A percentile compares a stretch with the other conserved stretches of the same genome.
These are phyloP conservation scores for Lobosporangium transversale DNA, from an alignment of 192 early-diverging fungal species.

Conservation along the genomic window DNA sequence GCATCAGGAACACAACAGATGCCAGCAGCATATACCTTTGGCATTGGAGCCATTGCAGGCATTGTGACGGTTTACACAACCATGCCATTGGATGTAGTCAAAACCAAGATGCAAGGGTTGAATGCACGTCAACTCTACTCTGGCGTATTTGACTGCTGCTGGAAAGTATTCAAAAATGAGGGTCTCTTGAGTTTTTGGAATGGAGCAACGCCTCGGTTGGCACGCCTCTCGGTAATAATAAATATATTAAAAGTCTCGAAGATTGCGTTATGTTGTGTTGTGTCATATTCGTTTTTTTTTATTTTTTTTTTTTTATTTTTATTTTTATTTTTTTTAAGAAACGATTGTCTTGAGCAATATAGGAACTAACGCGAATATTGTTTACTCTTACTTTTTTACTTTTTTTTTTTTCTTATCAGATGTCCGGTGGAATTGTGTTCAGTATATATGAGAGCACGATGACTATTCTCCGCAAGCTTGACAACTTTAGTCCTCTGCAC, in stretches of 20 bases:
- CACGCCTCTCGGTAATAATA: constrained; percentile 49
- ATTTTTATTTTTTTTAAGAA: neutral
- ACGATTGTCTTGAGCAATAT: neutral
- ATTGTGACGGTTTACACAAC: constrained; percentile 95
- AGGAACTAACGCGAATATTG: no score
- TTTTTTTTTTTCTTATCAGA: constrained; percentile 51
- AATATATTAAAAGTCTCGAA: neutral
- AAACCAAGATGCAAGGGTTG: constrained; percentile 95
- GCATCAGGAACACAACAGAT: constrained; percentile 46
- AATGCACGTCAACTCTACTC: constrained; percentile 74
- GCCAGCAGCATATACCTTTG: constrained; percentile 70
- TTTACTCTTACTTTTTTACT: no score
- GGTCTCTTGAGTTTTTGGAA: constrained; percentile 92
- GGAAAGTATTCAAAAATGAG: constrained; percentile 76
- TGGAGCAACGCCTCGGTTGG: constrained; percentile 91
- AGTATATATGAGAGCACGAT: constrained; percentile 81
- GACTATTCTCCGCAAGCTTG: constrained; percentile 16
- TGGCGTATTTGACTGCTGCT: constrained; percentile 78
- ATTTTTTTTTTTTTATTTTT: neutral
- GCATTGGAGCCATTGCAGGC: constrained; percentile 86
- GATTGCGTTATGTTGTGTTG: no score
- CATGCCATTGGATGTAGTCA: constrained; percentile 97
- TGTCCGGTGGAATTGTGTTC: constrained; percentile 89
- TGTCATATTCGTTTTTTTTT: no score
- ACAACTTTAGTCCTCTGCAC: constrained; percentile 9